Base-by-base conservation (phyloP, 164 flowering plant genomes). In the Vitis cinerea region DNA sequence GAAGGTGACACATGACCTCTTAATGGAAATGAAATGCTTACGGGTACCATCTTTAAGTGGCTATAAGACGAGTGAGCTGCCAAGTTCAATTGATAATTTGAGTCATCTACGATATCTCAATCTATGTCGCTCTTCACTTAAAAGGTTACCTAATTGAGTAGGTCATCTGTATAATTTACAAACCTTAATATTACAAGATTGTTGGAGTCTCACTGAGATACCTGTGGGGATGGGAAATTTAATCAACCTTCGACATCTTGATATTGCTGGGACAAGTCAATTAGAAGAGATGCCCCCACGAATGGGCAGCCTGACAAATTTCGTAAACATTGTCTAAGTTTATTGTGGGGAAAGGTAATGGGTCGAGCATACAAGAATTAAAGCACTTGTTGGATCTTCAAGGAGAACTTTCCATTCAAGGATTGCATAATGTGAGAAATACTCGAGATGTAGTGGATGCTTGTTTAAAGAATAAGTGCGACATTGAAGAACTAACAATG, bases 61-160 rank as follows among this genome's bases (percentile, higher is more conserved):
- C 0, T 61, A 44, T 59, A 4, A 1, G 11, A 63, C 63, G 7
- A 49, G 11, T 14, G 63, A 63, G 55, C 10, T 76, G 12, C 75
- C 75, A 23, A 15, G 60, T 50, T 62, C 72, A 5, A 48, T 71
- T 50, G 48, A 48, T 10, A 23, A 63, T 17, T 58, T 67, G 47
- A 71, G 50, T 11, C 68, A 67, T 15, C 48, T 76, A n/a, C 14
- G 79, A 27, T 59, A 48, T 47, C 71, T 76, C 49, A 69, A 76
- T 50, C 63, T 76, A 10, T 62, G 69, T 10, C 2, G 9, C 0
- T 57, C 72, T 27, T 2, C 2, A 9, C 67, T 71, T n/a, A 14
- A 9, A 47, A 13, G 14, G 23, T 64, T 75, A 23, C 78, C 78
- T 19, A 63, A 61, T 3, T 61, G 64, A 8, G 31, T 63, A 8